Evolutionary conservation across 768 basidiomycete genomes (phyloP), one percentile per base, ranked within the genome.

Genomic region (Phaffia tasmanica): DNA sequence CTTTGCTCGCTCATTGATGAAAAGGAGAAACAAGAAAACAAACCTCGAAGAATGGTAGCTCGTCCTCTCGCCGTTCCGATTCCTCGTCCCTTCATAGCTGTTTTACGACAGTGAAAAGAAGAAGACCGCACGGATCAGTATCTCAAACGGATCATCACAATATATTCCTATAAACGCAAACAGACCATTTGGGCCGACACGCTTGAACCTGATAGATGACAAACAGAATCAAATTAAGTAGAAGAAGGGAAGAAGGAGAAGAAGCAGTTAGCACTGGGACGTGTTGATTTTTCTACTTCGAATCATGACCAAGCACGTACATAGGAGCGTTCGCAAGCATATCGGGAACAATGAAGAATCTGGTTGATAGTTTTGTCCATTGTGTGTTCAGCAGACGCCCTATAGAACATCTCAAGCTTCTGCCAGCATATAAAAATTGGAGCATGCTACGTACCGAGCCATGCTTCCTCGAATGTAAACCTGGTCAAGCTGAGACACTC

Each of bases 321-420:
- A 99, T 99, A 23, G 95, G 95, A 18, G 95, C 95, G 76, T 98
- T 98, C 76, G 97, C 89, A 72, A 99, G 80, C 89, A 99, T 97
- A 78, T 98, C 95, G 64, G 95, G 95, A 25, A 99, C 95, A 76
- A 98, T 97, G 79, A 98, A 94, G 81, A 95, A 98, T 71, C 95
- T 72, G 66, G 73, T 72, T 72, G 83, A 71, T 50, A 6, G 30
- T 48, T 15, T 9, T 53, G 19, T 29, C 25, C 21, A 27, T 5
- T 23, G 16, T 3, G 16, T 29, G 7, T 63, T 46, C 27, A 21
- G 23, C 32, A 27, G 9, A 21, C 59, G 46, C 35, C 49, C 18
- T 15, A 14, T 42, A 27, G 18, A 25, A 47, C 32, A n/a, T 32
- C 6, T 27, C 7, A 1, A 35, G 49, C 15, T 25, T 18, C 15